These are phyloP conservation scores for Chenopodium berlandieri DNA, from an alignment of 148 eudicot genomes.

Conservation along the genomic window DNA sequence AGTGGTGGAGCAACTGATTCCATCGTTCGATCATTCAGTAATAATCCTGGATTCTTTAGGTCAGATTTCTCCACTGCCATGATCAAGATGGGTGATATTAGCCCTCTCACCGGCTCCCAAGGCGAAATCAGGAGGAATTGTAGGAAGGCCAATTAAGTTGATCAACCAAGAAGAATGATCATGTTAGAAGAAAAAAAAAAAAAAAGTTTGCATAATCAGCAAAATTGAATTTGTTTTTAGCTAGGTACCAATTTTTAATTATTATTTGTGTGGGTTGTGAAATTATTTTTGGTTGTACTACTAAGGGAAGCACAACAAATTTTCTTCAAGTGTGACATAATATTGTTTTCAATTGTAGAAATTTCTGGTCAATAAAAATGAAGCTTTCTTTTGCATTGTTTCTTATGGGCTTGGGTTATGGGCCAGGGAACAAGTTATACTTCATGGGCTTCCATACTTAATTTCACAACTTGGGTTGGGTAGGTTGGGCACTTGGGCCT, in stretches of 20 bases:
- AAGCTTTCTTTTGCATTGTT: background rate
- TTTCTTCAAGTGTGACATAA: conserved; percentile 18
- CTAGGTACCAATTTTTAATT: background rate
- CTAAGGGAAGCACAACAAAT: background rate
- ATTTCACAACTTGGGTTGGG: no score
- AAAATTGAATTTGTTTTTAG: background rate
- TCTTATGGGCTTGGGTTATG: background rate
- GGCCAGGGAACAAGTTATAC: background rate
- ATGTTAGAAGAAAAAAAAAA: background rate
- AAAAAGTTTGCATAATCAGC: background rate
- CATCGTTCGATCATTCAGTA: conserved; percentile 27
- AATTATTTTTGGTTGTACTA: conserved; percentile 2
- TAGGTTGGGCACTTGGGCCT: no score
- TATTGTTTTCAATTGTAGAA: background rate
- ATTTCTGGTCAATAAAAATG: conserved; percentile 1
- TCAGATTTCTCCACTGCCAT: conserved; percentile 51
- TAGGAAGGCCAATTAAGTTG: conserved; percentile 41
- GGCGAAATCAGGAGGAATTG: conserved; percentile 64
- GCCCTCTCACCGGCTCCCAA: conserved; percentile 50
- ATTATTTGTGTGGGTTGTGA: background rate
- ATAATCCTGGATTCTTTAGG: conserved; percentile 22
- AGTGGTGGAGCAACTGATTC: conserved; percentile 21
- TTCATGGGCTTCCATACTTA: background rate
- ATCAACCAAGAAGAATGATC: background rate
- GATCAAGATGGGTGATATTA: conserved; percentile 59